A percentile compares a stretch with the other conserved stretches of the same genome.
Conservation (phyloP, 768 basidiomycete genomes). For the Termitomyces eurrhizus region DNA sequence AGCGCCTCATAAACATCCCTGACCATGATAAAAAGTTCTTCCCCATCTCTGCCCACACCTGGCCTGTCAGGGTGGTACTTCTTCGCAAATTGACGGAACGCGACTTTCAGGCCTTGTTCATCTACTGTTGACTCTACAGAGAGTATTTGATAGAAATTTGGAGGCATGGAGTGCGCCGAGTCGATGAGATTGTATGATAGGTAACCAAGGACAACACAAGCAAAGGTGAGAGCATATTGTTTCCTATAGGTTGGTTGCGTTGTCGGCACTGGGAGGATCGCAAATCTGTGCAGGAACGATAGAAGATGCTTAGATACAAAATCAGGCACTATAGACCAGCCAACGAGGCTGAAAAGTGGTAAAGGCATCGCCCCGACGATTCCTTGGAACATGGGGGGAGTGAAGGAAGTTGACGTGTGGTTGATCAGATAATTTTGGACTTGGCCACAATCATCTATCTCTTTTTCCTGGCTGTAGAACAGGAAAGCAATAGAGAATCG, state of each 20-base stretch:
- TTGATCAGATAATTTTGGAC: not conserved
- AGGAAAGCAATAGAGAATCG: not conserved
- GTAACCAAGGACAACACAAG: slow-evolving; percentile 61
- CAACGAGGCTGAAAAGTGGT: slow-evolving; percentile 41
- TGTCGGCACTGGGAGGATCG: slow-evolving; percentile 21
- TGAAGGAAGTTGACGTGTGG: not conserved
- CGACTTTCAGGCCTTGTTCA: slow-evolving; percentile 61
- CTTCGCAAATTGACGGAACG: slow-evolving; percentile 73
- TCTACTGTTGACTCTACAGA: slow-evolving; percentile 60
- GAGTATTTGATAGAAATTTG: slow-evolving; percentile 80
- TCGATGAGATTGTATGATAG: slow-evolving; percentile 62
- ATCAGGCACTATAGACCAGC: slow-evolving; percentile 69
- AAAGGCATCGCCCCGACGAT: slow-evolving; percentile 16
- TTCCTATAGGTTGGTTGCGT: slow-evolving; percentile 40
- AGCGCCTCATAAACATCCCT: slow-evolving; percentile 76
- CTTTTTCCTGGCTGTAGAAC: not conserved
- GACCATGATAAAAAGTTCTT: slow-evolving; percentile 63
- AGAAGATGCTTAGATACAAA: slow-evolving; percentile 52
- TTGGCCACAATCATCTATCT: not conserved
- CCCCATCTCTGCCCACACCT: slow-evolving; percentile 50
- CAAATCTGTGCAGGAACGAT: slow-evolving; percentile 36
- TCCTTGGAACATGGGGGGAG: slow-evolving; percentile 7
- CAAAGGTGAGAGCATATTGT: slow-evolving; percentile 64
- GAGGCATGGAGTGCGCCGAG: slow-evolving; percentile 50
- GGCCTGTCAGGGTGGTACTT: slow-evolving; percentile 75